These are phyloP conservation scores for Metarhizium humberi DNA, from an alignment of 2,329 filamentous ascomycete species.

Conservation along the genomic window DNA sequence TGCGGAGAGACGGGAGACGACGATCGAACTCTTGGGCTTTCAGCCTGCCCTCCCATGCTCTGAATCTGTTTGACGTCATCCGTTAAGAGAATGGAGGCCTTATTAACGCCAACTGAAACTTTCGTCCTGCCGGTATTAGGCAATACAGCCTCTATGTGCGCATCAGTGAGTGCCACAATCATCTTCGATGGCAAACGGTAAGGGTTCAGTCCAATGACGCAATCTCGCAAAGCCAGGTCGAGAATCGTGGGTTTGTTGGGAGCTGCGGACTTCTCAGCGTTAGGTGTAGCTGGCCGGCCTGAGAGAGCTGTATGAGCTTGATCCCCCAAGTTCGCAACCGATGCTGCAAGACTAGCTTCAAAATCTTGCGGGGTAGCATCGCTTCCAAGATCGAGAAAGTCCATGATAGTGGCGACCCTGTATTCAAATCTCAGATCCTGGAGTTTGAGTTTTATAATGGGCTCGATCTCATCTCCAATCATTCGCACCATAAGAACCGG, in stretches of 20 bases:
- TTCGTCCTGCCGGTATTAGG: constrained; percentile 56
- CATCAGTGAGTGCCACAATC: constrained; percentile 68
- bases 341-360: constrained; percentile 66
- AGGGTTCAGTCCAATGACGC: constrained; percentile 77
- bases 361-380: constrained; percentile 63
- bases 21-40: constrained; percentile 15
- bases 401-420: constrained; percentile 72
- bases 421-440: constrained; percentile 85
- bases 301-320: constrained; percentile 43
- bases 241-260: constrained; percentile 52
- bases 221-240: constrained; percentile 71
- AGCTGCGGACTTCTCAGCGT: constrained; percentile 15
- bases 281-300: constrained; percentile 11
- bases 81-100: constrained; percentile 73
- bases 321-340: constrained; percentile 67
- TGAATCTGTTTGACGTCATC: constrained; percentile 52
- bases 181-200: constrained; percentile 66
- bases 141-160: constrained; percentile 59
- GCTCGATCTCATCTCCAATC: constrained; percentile 90
- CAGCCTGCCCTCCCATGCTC: constrained; percentile 6
- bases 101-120: constrained; percentile 60
- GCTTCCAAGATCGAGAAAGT: constrained; percentile 61
- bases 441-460: constrained; percentile 78
- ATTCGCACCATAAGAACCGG: constrained; percentile 76
- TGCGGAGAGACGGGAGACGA: constrained; percentile 35